A percentile compares a stretch with the other conserved stretches of the same genome.
Conservation (phyloP, 1,284 basidiomycete species). For the Ceratobasidium sp. region DNA sequence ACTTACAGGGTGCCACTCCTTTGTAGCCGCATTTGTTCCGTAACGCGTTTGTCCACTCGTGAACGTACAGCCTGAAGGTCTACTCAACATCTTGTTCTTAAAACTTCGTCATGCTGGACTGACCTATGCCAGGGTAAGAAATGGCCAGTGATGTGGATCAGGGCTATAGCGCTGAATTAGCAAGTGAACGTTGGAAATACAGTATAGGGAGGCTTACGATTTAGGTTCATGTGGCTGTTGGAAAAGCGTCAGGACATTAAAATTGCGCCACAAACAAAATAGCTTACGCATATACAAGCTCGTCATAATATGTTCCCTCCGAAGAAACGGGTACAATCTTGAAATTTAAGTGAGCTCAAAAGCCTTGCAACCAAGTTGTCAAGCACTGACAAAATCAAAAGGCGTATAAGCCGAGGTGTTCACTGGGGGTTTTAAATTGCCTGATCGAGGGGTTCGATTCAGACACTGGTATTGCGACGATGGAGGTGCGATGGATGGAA, state of each 20-base stretch:
- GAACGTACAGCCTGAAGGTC: not conserved
- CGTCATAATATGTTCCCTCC: not conserved
- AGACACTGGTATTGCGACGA: not conserved
- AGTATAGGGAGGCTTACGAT: not conserved
- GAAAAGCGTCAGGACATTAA: not conserved
- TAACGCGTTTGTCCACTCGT: constrained; percentile 15
- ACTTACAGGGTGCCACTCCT: constrained; percentile 20
- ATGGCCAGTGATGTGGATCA: constrained; percentile 7
- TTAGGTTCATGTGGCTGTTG: constrained; percentile 14
- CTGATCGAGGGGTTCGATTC: not conserved
- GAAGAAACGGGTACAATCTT: not conserved
- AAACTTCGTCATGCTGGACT: not conserved
- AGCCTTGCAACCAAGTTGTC: too few species aligned
- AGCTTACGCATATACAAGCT: not conserved
- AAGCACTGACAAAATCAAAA: not conserved
- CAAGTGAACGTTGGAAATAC: not conserved
- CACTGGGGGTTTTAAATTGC: constrained; percentile 10
- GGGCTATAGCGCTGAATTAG: not conserved
- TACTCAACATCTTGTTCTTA: not conserved
- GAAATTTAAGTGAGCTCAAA: not conserved
- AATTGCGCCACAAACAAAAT: not conserved
- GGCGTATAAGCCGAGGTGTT: not conserved
- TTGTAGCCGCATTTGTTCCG: constrained; percentile 9
- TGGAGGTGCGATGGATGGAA: not conserved
- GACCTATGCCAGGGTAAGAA: constrained; percentile 15